phyloP scores from a whole-genome alignment of 257 asterid species.

The Asclepias syriaca region DNA sequence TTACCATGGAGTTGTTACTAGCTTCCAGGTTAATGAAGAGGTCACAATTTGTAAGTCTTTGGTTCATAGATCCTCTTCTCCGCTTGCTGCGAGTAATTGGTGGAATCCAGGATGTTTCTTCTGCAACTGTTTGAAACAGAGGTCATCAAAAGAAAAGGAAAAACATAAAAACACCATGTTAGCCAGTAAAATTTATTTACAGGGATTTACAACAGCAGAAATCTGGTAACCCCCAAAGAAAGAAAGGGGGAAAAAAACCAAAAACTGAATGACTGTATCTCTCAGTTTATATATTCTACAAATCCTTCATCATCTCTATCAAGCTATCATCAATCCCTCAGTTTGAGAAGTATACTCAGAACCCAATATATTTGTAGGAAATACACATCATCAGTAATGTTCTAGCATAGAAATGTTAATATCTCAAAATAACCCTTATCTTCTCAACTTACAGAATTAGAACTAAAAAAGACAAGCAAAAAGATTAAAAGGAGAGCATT shows the following conservation, averaged over 20 bases:
- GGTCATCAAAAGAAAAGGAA: neutral
- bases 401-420: neutral
- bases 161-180: neutral
- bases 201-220: neutral
- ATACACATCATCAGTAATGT: too few species aligned
- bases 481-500: neutral
- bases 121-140: slow-evolving; percentile 33
- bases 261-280: neutral
- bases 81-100: slow-evolving; percentile 41
- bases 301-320: neutral
- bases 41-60: slow-evolving; percentile 41
- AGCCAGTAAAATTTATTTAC: neutral
- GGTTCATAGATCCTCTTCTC: slow-evolving; percentile 46
- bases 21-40: slow-evolving; percentile 59
- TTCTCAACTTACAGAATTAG: neutral
- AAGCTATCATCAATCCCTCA: neutral
- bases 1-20: slow-evolving; percentile 53
- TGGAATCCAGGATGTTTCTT: slow-evolving; percentile 30
- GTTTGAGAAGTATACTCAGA: neutral
- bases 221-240: neutral
- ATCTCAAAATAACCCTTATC: neutral
- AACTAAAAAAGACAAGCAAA: neutral
- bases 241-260: too few species aligned
- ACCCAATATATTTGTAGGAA: neutral
- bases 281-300: neutral